Evolutionary conservation across 345 rosid species (phyloP).

Genomic region (Eucalyptus brandiana): DNA sequence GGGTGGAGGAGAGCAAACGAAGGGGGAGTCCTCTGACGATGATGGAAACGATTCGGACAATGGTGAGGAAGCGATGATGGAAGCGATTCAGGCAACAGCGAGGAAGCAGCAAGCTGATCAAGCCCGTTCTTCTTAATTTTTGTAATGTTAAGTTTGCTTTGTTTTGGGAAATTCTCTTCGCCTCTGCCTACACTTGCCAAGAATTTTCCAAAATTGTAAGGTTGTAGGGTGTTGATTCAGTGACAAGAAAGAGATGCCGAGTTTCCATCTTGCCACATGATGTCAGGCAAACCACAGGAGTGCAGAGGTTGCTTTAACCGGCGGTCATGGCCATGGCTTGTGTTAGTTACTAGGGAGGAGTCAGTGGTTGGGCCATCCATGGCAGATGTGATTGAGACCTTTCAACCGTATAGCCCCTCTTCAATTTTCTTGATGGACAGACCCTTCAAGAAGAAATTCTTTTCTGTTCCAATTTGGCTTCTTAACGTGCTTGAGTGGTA

Average conservation of each 20-base stretch:
- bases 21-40: constrained; percentile 24
- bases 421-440: not conserved
- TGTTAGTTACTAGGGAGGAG: not conserved
- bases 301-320: not conserved
- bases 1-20: constrained; percentile 26
- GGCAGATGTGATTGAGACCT: not conserved
- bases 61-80: constrained; percentile 29
- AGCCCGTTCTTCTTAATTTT: not conserved
- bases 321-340: not conserved
- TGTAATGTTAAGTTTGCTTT: not conserved
- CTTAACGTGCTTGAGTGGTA: not conserved
- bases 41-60: constrained; percentile 31
- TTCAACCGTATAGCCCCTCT: not conserved
- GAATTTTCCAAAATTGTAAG: not conserved
- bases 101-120: constrained; percentile 11
- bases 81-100: constrained; percentile 22
- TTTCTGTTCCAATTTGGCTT: not conserved
- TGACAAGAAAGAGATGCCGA: not conserved
- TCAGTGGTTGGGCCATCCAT: not conserved
- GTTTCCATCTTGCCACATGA: not conserved
- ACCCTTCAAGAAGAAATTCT: not conserved
- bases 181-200: not conserved
- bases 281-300: not conserved
- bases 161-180: not conserved
- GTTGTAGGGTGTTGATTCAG: not conserved